phyloP scores from a whole-genome alignment of 768 basidiomycete genomes.

The Suillus variegatus region DNA sequence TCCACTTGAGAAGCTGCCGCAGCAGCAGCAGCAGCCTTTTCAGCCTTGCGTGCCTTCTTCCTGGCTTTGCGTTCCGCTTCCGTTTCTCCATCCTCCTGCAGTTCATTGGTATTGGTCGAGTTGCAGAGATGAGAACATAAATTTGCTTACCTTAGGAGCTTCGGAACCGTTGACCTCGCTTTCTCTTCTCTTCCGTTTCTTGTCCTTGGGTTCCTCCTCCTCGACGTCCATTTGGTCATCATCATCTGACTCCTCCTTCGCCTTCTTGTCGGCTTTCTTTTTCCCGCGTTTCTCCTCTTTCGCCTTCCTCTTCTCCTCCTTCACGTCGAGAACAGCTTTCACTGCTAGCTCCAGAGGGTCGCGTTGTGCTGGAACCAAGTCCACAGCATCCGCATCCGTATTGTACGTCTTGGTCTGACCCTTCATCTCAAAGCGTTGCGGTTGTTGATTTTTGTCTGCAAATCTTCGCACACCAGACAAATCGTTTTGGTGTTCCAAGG shows the following conservation, averaged over 20 bases:
- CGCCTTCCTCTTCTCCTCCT: slow-evolving; percentile 81
- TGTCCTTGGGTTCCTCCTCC: slow-evolving; percentile 40
- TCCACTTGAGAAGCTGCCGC: slow-evolving; percentile 32
- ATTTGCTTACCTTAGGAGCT: slow-evolving; percentile 40
- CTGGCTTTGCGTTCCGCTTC: slow-evolving; percentile 82
- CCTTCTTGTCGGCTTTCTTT: slow-evolving; percentile 53
- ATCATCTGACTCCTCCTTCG: slow-evolving; percentile 35
- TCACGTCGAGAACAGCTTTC: slow-evolving; percentile 75
- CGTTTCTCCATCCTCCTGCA: slow-evolving; percentile 59
- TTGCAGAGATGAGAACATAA: slow-evolving; percentile 7
- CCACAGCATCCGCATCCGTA: slow-evolving; percentile 77
- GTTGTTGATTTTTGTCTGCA: slow-evolving; percentile 62
- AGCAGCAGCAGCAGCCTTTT: slow-evolving; percentile 60
- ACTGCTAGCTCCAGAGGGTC: slow-evolving; percentile 77
- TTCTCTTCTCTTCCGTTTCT: slow-evolving; percentile 53
- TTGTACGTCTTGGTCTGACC: slow-evolving; percentile 87
- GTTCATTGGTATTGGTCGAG: slow-evolving; percentile 13
- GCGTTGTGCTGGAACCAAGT: slow-evolving; percentile 84
- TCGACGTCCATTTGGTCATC: slow-evolving; percentile 48
- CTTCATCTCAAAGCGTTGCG: slow-evolving; percentile 78
- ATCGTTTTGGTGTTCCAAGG: slow-evolving; percentile 83
- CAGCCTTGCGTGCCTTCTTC: slow-evolving; percentile 77
- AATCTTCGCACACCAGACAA: slow-evolving; percentile 69
- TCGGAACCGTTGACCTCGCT: slow-evolving; percentile 52
- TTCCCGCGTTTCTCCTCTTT: slow-evolving; percentile 81